Percentiles rank a stretch among this genome's conserved stretches.
Conservation (phyloP, 2,329 filamentous ascomycete species). For the Fusarium beomiforme region DNA sequence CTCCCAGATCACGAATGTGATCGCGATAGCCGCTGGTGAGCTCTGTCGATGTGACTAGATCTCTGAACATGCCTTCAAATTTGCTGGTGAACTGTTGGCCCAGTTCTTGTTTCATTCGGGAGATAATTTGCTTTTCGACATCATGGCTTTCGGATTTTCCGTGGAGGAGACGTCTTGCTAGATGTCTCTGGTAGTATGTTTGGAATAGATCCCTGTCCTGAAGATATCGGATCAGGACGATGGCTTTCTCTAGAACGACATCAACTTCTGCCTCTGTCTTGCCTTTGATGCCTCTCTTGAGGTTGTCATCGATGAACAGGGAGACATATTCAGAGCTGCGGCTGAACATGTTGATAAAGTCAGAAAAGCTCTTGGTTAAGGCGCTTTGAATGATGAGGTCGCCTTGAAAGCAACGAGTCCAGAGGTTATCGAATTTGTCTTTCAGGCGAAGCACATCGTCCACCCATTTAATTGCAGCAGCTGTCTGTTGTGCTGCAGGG, state of each 20-base stretch:
- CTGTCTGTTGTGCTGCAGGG: slow-evolving; percentile 79
- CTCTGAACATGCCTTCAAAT: slow-evolving; percentile 97
- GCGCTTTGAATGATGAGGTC: slow-evolving; percentile 84
- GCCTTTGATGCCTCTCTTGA: slow-evolving; percentile 92
- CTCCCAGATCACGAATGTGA: slow-evolving; percentile 65
- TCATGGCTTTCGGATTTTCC: slow-evolving; percentile 91
- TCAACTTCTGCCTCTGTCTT: slow-evolving; percentile 93
- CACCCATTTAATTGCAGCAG: slow-evolving; percentile 92
- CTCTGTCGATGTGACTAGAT: slow-evolving; percentile 89
- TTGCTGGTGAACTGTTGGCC: slow-evolving; percentile 94
- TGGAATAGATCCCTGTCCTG: slow-evolving; percentile 95
- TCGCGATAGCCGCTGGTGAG: slow-evolving; percentile 80
- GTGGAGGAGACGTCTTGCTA: slow-evolving; percentile 86
- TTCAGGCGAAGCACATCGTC: slow-evolving; percentile 89
- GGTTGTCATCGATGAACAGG: slow-evolving; percentile 94
- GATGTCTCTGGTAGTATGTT: slow-evolving; percentile 97
- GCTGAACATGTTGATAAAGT: slow-evolving; percentile 92
- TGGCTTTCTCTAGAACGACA: slow-evolving; percentile 85
- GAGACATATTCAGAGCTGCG: slow-evolving; percentile 93
- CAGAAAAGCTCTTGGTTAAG: slow-evolving; percentile 85
- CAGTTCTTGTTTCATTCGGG: slow-evolving; percentile 95
- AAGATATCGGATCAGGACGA: slow-evolving; percentile 86
- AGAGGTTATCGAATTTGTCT: slow-evolving; percentile 87
- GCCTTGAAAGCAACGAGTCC: slow-evolving; percentile 74
- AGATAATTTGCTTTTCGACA: slow-evolving; percentile 94